phyloP scores from a whole-genome alignment of 179 eudicot species.

The Spergularia azorica region DNA sequence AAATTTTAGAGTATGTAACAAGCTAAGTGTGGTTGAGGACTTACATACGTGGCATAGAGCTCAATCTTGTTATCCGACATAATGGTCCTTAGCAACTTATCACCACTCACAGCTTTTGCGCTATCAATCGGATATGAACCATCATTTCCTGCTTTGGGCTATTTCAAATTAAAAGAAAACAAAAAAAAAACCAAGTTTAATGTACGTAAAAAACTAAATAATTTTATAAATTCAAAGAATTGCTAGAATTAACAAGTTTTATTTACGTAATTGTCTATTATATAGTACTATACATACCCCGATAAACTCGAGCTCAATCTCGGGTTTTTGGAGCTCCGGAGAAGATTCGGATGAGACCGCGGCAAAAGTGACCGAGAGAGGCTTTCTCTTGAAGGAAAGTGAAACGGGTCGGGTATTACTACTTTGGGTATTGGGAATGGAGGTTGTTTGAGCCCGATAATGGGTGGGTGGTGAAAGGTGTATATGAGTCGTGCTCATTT shows the following conservation, averaged over 20 bases:
- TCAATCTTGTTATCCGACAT: constrained; percentile 89
- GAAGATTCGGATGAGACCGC: constrained; percentile 43
- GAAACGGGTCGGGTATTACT: constrained; percentile 22
- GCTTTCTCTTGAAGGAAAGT: constrained; percentile 27
- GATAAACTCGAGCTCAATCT: constrained; percentile 80
- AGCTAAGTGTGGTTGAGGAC: constrained; percentile 17
- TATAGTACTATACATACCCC: constrained; percentile 49
- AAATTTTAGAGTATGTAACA: no score
- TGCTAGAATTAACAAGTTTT: neutral
- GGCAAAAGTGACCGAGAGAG: constrained; percentile 34
- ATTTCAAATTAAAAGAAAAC: constrained; percentile 1
- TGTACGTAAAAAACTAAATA: neutral
- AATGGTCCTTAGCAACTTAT: constrained; percentile 76
- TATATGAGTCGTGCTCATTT: constrained; percentile 22
- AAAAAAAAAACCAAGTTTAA: neutral
- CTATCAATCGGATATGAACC: constrained; percentile 62
- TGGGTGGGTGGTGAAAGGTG: constrained; percentile 36
- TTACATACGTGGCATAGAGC: constrained; percentile 91
- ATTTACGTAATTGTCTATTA: neutral
- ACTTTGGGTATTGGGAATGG: constrained; percentile 12
- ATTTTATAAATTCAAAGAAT: no score
- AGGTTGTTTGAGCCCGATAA: constrained; percentile 38
- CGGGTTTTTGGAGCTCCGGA: constrained; percentile 41
- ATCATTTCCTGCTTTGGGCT: constrained; percentile 67
- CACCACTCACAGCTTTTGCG: constrained; percentile 72